phyloP scores from a whole-genome alignment of 768 basidiomycete species.

The Serendipita sp. region DNA sequence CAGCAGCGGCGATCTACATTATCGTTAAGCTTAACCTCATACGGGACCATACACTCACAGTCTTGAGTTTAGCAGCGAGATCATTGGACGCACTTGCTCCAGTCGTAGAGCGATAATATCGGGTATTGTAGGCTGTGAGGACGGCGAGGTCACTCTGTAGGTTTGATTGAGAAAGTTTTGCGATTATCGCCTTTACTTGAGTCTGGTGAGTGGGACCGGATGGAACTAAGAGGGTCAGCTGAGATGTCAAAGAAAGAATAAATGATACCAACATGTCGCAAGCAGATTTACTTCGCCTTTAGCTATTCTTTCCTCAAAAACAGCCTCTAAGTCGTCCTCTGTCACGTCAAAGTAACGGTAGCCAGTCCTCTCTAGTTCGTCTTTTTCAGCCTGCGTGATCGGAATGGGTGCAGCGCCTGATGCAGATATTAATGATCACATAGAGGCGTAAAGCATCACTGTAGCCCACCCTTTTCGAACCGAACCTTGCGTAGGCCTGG shows the following conservation, averaged over 20 bases:
- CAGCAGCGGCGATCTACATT: background rate
- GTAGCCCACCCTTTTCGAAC: background rate
- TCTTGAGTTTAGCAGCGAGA: background rate
- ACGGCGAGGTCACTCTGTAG: slow-evolving; percentile 4
- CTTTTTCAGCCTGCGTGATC: slow-evolving; percentile 6
- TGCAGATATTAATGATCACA: background rate
- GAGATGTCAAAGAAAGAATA: background rate
- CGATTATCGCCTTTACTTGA: slow-evolving; percentile 4
- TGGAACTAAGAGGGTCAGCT: background rate
- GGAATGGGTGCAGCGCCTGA: background rate
- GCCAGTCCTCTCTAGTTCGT: background rate
- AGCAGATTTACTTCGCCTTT: background rate
- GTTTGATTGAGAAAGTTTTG: slow-evolving; percentile 2
- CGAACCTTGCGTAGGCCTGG: background rate
- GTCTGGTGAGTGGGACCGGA: slow-evolving; percentile 8
- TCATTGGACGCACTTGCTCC: background rate
- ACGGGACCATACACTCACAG: background rate
- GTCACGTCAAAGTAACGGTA: slow-evolving; percentile 7
- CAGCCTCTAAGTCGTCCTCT: slow-evolving; percentile 1
- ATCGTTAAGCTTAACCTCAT: background rate
- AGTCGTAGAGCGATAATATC: slow-evolving; percentile 6
- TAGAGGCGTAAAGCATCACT: too few relatives aligned
- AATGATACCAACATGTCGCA: background rate
- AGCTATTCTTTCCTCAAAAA: background rate
- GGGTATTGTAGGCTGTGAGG: slow-evolving; percentile 8